Conservation (phyloP, 2,329 filamentous ascomycete genomes). For the Aphanoascus verrucosus region DNA sequence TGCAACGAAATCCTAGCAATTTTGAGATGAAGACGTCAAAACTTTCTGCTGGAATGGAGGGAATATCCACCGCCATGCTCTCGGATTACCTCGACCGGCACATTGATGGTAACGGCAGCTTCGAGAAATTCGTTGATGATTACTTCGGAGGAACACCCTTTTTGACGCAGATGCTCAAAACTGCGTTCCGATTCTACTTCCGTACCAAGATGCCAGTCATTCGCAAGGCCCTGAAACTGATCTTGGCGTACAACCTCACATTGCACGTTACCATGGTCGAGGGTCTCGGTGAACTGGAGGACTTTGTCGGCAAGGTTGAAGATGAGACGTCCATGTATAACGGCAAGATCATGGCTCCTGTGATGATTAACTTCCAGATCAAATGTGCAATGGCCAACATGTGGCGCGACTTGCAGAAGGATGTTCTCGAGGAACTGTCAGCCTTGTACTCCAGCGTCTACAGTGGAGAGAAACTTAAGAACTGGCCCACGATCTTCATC, state of each 20-base stretch:
- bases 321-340: constrained; percentile 77
- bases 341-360: constrained; percentile 82
- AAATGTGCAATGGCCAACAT: constrained; percentile 94
- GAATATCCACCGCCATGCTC: constrained; percentile 67
- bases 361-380: constrained; percentile 99
- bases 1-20: constrained; percentile 61
- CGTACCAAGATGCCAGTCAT: constrained; percentile 82
- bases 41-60: constrained; percentile 79
- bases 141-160: constrained; percentile 95
- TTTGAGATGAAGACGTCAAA: constrained; percentile 82
- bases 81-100: constrained; percentile 93
- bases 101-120: constrained; percentile 78
- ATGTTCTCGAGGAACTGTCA: constrained; percentile 88
- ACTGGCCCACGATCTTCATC: constrained; percentile 99
- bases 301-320: constrained; percentile 70
- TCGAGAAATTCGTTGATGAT: constrained; percentile 87
- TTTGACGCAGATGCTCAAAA: constrained; percentile 92
- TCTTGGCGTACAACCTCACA: constrained; percentile 91
- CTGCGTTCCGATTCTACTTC: constrained; percentile 82
- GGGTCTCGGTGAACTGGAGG: constrained; percentile 60
- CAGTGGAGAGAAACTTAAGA: constrained; percentile 92
- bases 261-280: constrained; percentile 91
- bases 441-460: constrained; percentile 93
- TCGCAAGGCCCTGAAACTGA: constrained; percentile 87
- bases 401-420: constrained; percentile 96